Percentiles rank a stretch among this genome's conserved stretches.
Conservation (phyloP, 1,139 yeast species). For the Tardiomyces blankii region DNA sequence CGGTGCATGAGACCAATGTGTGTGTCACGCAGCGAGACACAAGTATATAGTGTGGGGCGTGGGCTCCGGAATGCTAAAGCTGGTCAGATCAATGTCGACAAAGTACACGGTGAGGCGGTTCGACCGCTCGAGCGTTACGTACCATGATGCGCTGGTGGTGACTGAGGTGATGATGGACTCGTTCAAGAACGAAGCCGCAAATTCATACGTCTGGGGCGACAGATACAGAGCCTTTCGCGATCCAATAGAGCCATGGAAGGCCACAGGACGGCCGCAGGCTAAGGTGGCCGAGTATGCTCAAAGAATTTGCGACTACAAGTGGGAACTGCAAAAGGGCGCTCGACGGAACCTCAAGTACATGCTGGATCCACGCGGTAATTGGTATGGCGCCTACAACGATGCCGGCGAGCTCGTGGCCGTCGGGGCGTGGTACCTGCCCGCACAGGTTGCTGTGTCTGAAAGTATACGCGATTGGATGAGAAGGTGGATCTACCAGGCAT, state of each 20-base stretch:
- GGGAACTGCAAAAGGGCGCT: not conserved
- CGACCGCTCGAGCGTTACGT: not conserved
- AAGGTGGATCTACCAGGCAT: not conserved
- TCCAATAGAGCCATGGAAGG: not conserved
- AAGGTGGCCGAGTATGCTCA: not conserved
- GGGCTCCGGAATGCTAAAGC: too few relatives aligned
- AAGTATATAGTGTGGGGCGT: too few relatives aligned
- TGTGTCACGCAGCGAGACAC: too few relatives aligned
- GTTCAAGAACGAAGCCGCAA: not conserved
- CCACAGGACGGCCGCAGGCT: not conserved
- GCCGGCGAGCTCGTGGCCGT: not conserved
- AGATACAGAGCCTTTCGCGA: not conserved
- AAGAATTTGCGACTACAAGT: not conserved
- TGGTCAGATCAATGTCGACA: too few relatives aligned
- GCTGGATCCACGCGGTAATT: not conserved
- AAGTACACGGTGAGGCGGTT: not conserved
- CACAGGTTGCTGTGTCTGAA: not conserved
- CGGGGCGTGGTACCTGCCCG: not conserved
- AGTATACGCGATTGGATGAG: not conserved
- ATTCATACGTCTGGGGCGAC: not conserved
- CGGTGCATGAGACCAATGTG: too few relatives aligned
- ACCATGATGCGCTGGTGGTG: not conserved
- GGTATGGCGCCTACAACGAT: not conserved
- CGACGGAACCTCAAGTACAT: not conserved
- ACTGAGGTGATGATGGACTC: not conserved